A percentile compares a stretch with the other conserved stretches of the same genome.
Conservation (phyloP, 805 yeast genomes). For the Saturnispora mendoncae region DNA sequence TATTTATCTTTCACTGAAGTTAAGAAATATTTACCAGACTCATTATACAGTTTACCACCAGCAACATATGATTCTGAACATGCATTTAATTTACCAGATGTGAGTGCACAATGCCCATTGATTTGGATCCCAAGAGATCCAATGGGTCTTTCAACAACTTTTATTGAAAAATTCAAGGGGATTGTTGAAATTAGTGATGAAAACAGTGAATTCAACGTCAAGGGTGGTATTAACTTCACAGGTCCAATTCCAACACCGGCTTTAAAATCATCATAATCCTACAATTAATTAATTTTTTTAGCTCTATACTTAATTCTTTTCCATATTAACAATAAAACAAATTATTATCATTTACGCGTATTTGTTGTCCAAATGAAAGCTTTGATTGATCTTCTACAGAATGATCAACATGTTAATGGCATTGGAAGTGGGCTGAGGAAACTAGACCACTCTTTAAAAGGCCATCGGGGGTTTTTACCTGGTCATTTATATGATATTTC, state of each 20-base stretch:
- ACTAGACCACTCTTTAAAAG: slow-evolving; percentile 16
- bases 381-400: not conserved
- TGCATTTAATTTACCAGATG: slow-evolving; percentile 75
- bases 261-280: not conserved
- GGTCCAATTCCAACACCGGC: slow-evolving; percentile 41
- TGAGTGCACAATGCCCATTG: slow-evolving; percentile 57
- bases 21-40: slow-evolving; percentile 48
- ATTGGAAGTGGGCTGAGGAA: slow-evolving; percentile 18
- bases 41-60: slow-evolving; percentile 42
- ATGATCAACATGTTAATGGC: not conserved
- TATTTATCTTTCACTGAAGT: slow-evolving; percentile 42
- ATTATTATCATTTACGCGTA: not conserved
- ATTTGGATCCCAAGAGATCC: slow-evolving; percentile 92
- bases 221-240: slow-evolving; percentile 39
- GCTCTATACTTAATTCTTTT: too few species aligned
- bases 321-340: not conserved
- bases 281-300: too few species aligned
- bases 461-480: slow-evolving; percentile 19
- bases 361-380: not conserved
- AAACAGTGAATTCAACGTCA: slow-evolving; percentile 49
- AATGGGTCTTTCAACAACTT: slow-evolving; percentile 63
- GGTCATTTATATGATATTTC: slow-evolving; percentile 24
- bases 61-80: slow-evolving; percentile 42
- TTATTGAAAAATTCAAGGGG: slow-evolving; percentile 46
- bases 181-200: slow-evolving; percentile 59